phyloP scores from a whole-genome alignment of 2,329 filamentous ascomycete species.

The Aspergillus sp. region DNA sequence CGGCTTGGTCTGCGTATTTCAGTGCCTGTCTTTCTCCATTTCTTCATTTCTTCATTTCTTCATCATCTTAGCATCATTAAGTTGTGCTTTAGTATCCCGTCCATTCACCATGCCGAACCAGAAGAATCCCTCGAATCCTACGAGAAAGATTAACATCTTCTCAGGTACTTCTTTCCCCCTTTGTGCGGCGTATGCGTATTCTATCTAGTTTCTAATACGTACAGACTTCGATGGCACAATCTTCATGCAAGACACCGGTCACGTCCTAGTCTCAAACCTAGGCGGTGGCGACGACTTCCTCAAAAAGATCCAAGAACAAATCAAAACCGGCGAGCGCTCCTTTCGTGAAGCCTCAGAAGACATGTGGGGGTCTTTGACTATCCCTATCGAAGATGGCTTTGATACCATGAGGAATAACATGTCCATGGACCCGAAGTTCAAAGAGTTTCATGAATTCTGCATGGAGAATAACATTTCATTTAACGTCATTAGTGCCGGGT shows the following conservation, averaged over 20 bases:
- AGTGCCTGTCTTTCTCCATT: too few species aligned
- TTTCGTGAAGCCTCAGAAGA: constrained; percentile 66
- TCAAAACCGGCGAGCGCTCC: constrained; percentile 58
- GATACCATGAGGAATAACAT: constrained; percentile 56
- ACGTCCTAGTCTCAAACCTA: constrained; percentile 60
- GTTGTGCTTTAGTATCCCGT: background rate
- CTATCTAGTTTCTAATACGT: constrained; percentile 5
- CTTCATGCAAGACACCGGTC: constrained; percentile 64
- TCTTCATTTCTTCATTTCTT: too few species aligned
- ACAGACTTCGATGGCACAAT: constrained; percentile 66
- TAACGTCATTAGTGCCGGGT: constrained; percentile 62
- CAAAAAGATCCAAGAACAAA: constrained; percentile 54
- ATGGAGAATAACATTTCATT: constrained; percentile 57
- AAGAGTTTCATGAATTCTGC: constrained; percentile 59
- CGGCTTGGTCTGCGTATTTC: too few species aligned
- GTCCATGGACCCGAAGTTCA: constrained; percentile 59
- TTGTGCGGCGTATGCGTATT: constrained; percentile 1
- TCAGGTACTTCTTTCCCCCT: constrained; percentile 25
- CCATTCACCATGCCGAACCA: background rate
- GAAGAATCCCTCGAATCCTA: constrained; percentile 13
- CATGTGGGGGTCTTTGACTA: constrained; percentile 61
- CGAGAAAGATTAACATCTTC: constrained; percentile 41
- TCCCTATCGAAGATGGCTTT: constrained; percentile 63
- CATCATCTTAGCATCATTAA: too few species aligned
- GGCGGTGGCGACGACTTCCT: constrained; percentile 55